Evolutionary conservation across 106 monocot species (phyloP), one percentile per base, ranked within the genome.

Genomic region (Allium cepa): DNA sequence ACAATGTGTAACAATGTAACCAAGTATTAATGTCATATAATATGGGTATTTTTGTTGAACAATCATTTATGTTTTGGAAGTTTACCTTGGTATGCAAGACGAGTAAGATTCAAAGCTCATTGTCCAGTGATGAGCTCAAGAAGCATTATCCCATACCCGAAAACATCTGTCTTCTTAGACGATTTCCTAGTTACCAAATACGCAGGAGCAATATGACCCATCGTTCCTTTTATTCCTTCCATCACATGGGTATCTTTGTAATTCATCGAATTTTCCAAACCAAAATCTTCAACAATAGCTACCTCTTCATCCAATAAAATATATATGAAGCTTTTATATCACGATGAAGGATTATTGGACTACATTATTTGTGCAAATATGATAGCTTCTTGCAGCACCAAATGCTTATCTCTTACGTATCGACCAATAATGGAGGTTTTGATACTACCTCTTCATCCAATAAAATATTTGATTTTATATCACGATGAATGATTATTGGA

Each of bases 151-250:
- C 84, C 84, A 68, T 84, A 84, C 17, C 84, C 80, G 65, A 80
- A 84, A 17, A 84, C 76, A 66, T 84, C 84, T 1, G 80, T 80
- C 66, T 75, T 77, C 47, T 77, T 77, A 11, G 80, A 80, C n/a
- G 84, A 78, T 66, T 77, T 84, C 26, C 84, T 80, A 1, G 84
- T 84, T 17, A 65, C 73, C 15, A 84, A 17, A 71, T 84, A 84
- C 47, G 80, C 84, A 9, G 84, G 84, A 16, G 84, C 84, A 53
- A 84, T 84, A 57, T 84, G 80, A 52, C 84, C 84, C 84, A 84
- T 84, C 0, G 84, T 84, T 36, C 84, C 84, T 13, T 80, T 64
- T 46, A 84, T 68, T 56, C 67, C 60, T 12, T 80, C 80, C 1
- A 80, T 84, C 46, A 84, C 80, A 7, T 73, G 74, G 12, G 77